phyloP scores from a whole-genome alignment of 164 flowering plant genomes.

The Magnolia changhungtana region DNA sequence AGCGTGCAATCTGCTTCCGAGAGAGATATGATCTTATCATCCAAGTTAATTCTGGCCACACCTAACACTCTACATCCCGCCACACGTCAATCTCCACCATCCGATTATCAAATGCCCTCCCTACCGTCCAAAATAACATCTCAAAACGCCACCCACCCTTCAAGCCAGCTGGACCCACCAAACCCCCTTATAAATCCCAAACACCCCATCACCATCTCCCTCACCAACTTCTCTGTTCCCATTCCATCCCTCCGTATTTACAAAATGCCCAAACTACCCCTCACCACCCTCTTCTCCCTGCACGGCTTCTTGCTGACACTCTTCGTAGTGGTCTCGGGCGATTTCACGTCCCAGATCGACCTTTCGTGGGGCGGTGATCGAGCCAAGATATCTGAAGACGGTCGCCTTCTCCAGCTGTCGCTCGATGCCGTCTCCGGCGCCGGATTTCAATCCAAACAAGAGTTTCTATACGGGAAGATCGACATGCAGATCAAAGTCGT shows the following conservation, averaged over 20 bases:
- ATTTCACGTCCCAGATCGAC: conserved; percentile 24
- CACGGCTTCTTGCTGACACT: not conserved
- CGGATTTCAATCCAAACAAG: conserved; percentile 34
- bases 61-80: too few species aligned
- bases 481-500: conserved; percentile 38
- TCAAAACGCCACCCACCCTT: not conserved
- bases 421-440: conserved; percentile 34
- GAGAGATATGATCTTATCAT: too few species aligned
- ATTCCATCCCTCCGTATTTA: too few species aligned
- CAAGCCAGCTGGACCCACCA: conserved; percentile 1
- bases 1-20: too few species aligned
- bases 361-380: conserved; percentile 29
- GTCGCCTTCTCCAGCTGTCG: conserved; percentile 28
- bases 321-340: not conserved
- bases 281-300: not conserved
- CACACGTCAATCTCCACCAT: not conserved
- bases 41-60: too few species aligned
- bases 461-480: conserved; percentile 28
- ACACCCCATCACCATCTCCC: not conserved
- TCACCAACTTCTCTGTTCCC: not conserved
- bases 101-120: not conserved
- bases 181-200: not conserved
- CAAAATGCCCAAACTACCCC: not conserved
- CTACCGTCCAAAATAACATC: not conserved
- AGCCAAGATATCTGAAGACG: conserved; percentile 23